Evolutionary conservation across 192 early-diverging fungal species (phyloP).

Genomic region (Backusella australiensis): DNA sequence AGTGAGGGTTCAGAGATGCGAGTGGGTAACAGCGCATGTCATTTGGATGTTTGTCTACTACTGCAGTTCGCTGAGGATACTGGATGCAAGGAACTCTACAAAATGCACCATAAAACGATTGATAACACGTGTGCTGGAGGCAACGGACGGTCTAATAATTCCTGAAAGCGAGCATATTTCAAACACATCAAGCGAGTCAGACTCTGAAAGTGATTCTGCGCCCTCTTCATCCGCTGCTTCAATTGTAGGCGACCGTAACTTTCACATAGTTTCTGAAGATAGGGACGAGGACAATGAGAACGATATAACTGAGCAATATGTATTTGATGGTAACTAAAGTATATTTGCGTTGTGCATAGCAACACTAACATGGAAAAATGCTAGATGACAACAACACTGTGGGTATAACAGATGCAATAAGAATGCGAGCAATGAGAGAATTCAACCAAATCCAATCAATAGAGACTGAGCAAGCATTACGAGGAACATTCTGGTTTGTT

Average conservation of each 20-base stretch:
- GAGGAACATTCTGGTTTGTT: conserved; percentile 2
- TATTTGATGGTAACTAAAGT: background rate
- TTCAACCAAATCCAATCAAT: background rate
- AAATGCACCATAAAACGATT: conserved; percentile 34
- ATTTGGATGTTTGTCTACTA: conserved; percentile 31
- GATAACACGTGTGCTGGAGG: conserved; percentile 24
- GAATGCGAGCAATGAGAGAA: background rate
- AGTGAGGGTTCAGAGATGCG: conserved; percentile 40
- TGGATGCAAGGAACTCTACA: conserved; percentile 41
- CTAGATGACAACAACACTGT: background rate
- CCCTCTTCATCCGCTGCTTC: background rate
- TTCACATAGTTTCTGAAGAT: background rate
- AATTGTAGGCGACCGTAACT: background rate
- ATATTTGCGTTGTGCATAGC: background rate
- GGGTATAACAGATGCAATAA: too few species aligned
- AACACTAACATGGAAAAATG: background rate
- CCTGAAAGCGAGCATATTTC: background rate
- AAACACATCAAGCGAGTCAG: background rate
- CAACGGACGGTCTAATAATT: background rate
- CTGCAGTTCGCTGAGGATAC: conserved; percentile 28
- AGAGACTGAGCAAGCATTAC: background rate
- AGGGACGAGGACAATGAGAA: background rate
- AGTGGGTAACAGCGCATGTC: conserved; percentile 41
- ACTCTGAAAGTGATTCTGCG: background rate
- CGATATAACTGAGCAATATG: background rate